Base-by-base conservation (phyloP, 106 monocot species). In the Apostasia ramifera region DNA sequence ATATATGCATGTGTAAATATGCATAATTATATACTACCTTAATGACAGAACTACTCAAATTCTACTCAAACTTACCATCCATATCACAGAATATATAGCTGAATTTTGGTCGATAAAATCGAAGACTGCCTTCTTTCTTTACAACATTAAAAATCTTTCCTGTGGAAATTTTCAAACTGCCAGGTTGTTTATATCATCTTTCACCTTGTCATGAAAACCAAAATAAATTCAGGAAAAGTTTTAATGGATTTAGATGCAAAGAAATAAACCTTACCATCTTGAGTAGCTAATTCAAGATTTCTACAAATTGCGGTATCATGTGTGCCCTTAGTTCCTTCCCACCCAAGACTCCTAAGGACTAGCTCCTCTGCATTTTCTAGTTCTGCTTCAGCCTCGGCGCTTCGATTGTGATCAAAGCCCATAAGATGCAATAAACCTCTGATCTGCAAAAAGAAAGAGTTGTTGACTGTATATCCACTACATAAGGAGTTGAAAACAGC, bases 381-480 rank as follows among this genome's bases (percentile, higher is more conserved):
- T 89, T 97, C 95, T 54, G 12, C 71, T 71, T 84, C 84, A 79
- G 89, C 85, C 63, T 88, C 81, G 61, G 79, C 76, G 76, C 83
- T 85, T 43, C 82, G 55, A 63, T 89, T 86, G 66, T 92, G 89
- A 81, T 92, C 86, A 83, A 92, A 97, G 42, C 91, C 95, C 59
- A 97, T 70, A 76, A 97, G 92, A 83, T 84, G 92, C 70, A 97
- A 74, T 61, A 97, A 70, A 63, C 95, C 95, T 79, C 84, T 91
- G 65, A 97, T 86, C 95, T 92, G 67, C 52, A 56, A 64, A 46
- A 70, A 50, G 51, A 58, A 14, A 10, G 45, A 55, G 9, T 54
- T 53, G 44, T 73, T 66, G 26, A 26, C 26, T 26, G 26, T 26
- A 26, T 26, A 26, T 26, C 26, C 26, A 26, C 26, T 26, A 26